A percentile compares a stretch with the other conserved stretches of the same genome.
Evolutionary conservation across 768 basidiomycete genomes (phyloP).

Genomic region (Boletellus sp.): DNA sequence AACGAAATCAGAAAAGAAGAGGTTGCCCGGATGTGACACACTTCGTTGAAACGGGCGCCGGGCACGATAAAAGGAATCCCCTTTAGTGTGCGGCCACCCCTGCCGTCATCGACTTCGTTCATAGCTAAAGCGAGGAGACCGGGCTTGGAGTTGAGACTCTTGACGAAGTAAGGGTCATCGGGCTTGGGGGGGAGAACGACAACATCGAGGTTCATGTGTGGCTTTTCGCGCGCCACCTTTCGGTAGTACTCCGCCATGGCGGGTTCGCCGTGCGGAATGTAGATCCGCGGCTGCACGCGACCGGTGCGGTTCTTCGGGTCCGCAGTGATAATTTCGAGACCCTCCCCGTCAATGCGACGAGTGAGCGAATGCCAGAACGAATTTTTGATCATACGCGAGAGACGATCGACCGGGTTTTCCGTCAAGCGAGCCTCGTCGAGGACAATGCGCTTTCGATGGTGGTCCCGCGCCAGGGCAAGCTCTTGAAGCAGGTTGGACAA

Average conservation of each 20-base stretch:
- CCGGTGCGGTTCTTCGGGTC: conserved; percentile 97
- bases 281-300: conserved; percentile 87
- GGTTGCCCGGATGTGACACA: conserved; percentile 32
- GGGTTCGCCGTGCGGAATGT: conserved; percentile 90
- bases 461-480: conserved; percentile 92
- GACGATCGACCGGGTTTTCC: conserved; percentile 95
- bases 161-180: conserved; percentile 85
- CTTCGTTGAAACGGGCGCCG: conserved; percentile 92
- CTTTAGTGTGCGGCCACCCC: conserved; percentile 77
- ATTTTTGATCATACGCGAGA: conserved; percentile 95
- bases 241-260: conserved; percentile 96
- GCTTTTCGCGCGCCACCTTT: conserved; percentile 84
- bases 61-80: conserved; percentile 98
- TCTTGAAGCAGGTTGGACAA: conserved; percentile 98
- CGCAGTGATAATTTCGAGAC: conserved; percentile 94
- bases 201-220: conserved; percentile 91
- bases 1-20: conserved; percentile 6
- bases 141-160: conserved; percentile 90
- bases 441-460: conserved; percentile 92
- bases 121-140: conserved; percentile 94
- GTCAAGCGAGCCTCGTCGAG: conserved; percentile 98
- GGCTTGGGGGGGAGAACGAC: conserved; percentile 83
- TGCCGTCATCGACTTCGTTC: conserved; percentile 81
- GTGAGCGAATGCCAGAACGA: conserved; percentile 99
- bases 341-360: conserved; percentile 94